Base-by-base conservation (phyloP, 306 rosid genomes). In the Sechiopsis laciniata region DNA sequence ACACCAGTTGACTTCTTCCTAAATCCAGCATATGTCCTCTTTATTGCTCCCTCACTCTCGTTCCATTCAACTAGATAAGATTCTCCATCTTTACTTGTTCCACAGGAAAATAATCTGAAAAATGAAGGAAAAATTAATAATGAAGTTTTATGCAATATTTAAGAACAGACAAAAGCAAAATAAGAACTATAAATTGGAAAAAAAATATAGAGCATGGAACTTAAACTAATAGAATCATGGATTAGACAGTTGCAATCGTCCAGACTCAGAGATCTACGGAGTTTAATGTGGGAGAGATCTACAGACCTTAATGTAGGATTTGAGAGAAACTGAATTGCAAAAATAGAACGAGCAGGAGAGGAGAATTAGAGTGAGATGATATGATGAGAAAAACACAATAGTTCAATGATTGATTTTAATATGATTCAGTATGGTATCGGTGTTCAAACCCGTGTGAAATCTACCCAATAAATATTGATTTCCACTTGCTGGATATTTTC, bases 11-110 rank as follows among this genome's bases (percentile, higher is more conserved):
- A 86, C 81, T 86, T 89, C 90, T 87, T 86, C 76, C 91, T 86
- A 78, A 91, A 82, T 35, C 97, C 97, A 79, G 75, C 75, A 77
- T 91, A 91, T 9, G 83, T 85, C 81, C 90, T 86, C 87, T 80
- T 89, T 67, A 85, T 85, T 63, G 91, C 84, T 80, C 94, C 97
- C 81, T 91, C 97, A 77, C 88, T 83, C 82, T 87, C 91, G 75
- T 85, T 89, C 97, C 97, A 91, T 82, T 91, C 96, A 73, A 91
- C 97, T 55, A 91, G 89, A 78, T 65, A 84, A 4, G 96, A 86
- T 32, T 91, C 97, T 72, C 96, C 97, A 40, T 89, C 96, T 83
- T 84, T 89, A 81, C 94, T 91, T 46, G 97, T 91, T 78, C 97
- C 97, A 55, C 97, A 91, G 69, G 97, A 91, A 83, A 91, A 89